These are phyloP conservation scores for Sporothrix inflata DNA, from an alignment of 2,329 filamentous ascomycete genomes.

Conservation along the genomic window DNA sequence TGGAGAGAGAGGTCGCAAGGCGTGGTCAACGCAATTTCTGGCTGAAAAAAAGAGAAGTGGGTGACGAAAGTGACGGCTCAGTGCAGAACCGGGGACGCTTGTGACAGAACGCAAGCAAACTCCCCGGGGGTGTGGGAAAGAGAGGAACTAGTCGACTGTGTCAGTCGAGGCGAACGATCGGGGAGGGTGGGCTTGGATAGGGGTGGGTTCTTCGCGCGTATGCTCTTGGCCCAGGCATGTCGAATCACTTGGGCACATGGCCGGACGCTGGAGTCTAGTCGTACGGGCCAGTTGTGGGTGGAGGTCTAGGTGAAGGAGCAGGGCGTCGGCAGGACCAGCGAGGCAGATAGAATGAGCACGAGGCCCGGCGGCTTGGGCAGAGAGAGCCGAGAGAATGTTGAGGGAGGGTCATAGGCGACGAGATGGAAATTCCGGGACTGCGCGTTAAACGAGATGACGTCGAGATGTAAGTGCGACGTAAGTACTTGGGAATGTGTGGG, in stretches of 20 bases:
- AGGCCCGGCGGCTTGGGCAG: slow-evolving; percentile 8
- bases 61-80: slow-evolving; percentile 3
- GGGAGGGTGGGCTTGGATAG: background rate
- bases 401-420: background rate
- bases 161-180: background rate
- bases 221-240: slow-evolving; percentile 14
- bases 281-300: background rate
- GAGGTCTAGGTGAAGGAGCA: background rate
- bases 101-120: background rate
- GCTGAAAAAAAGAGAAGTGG: background rate
- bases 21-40: slow-evolving; percentile 6
- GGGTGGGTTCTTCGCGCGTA: background rate
- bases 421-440: background rate
- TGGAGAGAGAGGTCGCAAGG: background rate
- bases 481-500: background rate
- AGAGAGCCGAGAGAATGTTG: background rate
- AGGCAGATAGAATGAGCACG: slow-evolving; percentile 14
- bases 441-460: background rate
- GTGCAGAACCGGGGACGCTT: background rate
- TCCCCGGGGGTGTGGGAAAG: background rate
- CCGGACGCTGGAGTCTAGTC: background rate
- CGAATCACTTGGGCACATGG: slow-evolving; percentile 32
- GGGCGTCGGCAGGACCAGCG: background rate
- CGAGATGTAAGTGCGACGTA: background rate
- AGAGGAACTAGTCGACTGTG: background rate